A percentile compares a stretch with the other conserved stretches of the same genome.
Evolutionary conservation across 495 filamentous ascomycete genomes (phyloP).

Genomic region (Podospora comata): DNA sequence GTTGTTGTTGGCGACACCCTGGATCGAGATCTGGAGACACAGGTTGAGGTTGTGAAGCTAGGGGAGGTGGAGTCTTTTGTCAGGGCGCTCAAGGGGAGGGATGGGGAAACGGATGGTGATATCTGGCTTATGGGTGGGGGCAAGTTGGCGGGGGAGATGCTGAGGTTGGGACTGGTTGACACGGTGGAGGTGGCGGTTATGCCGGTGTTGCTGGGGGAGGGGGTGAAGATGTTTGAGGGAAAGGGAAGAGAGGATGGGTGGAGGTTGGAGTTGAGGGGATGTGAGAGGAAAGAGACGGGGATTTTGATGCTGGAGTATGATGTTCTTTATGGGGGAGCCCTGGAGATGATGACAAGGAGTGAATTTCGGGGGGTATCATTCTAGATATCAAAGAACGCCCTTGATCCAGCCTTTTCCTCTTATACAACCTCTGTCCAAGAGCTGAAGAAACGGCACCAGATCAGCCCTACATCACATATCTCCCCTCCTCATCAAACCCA

Average conservation of each 20-base stretch:
- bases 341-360: background rate
- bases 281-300: background rate
- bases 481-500: background rate
- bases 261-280: background rate
- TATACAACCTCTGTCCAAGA: background rate
- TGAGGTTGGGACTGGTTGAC: conserved; percentile 20
- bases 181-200: conserved; percentile 23
- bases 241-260: background rate
- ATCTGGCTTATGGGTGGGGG: conserved; percentile 26
- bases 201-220: conserved; percentile 20
- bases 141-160: conserved; percentile 16
- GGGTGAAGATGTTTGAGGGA: conserved; percentile 12
- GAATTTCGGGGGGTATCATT: background rate
- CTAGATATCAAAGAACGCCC: too few relatives aligned
- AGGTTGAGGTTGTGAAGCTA: background rate
- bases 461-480: background rate
- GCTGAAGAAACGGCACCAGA: background rate
- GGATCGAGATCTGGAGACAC: background rate
- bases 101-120: conserved; percentile 7
- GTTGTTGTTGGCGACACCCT: background rate
- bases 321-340: background rate
- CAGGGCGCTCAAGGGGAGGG: background rate
- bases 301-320: background rate
- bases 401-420: too few relatives aligned
- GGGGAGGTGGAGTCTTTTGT: background rate